Evolutionary conservation across 148 eudicot genomes (phyloP), one percentile per base, ranked within the genome.

Genomic region (Chenopodium berlandieri): DNA sequence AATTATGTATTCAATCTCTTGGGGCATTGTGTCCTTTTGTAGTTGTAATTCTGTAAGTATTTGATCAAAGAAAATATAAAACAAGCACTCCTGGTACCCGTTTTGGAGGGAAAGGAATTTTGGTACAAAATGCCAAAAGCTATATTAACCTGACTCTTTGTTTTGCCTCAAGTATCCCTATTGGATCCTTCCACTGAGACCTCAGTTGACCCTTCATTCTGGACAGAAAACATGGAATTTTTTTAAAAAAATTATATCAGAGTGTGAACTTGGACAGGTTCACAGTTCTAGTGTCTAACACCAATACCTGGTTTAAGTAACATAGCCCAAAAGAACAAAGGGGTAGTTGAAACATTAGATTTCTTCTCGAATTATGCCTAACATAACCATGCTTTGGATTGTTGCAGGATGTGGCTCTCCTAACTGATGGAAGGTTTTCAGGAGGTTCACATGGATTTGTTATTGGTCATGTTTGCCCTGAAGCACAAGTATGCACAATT

Each of bases 371-470:
- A 48, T 30, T 7, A 25, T 32, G 22, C 62, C 27, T 63, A 71
- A 79, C 17, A 12, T 62, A 22, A 62, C 16, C 75, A n/a, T n/a
- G n/a, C 34, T 2, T 66, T 30, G 44, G 12, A 31, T 40, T 84
- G 58, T 76, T 87, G 87, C 89, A 94, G 98, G 95, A 94, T 25
- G 92, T 90, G 80, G 99, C 99, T 17, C 86, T 95, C 79, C 85
- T 93, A 83, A 95, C 99, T 23, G 99, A 95, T 86, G 99, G 99
- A 83, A 86, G 97, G 80, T 95, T 95, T 86, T 95, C 99, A 44
- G 97, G 97, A 83, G 99, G 95, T 79, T 95, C 99, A 46, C 99
- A 94, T 81, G 99, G 99, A 70, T 95, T 91, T 86, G 99, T 95
- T 80, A 93, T 95, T 63, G 99, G 97, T 71, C 99, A 95, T 78